A percentile compares a stretch with the other conserved stretches of the same genome.
phyloP scores from a whole-genome alignment of 2,329 filamentous ascomycete genomes.

The Catunica adiposa region DNA sequence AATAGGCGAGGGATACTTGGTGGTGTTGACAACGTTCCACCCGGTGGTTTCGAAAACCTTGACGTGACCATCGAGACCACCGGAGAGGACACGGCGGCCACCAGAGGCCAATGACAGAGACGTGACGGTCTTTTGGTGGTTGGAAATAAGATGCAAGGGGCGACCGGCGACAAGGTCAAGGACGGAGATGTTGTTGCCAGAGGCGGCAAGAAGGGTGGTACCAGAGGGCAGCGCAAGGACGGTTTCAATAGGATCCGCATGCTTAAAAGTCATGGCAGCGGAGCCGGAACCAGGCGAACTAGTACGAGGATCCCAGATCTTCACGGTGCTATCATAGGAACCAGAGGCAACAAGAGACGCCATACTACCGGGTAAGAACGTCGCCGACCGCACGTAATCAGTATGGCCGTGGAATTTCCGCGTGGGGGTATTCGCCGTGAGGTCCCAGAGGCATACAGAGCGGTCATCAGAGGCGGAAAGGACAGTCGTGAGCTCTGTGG shows the following conservation, averaged over 20 bases:
- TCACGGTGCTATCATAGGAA: constrained; percentile 86
- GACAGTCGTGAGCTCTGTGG: constrained; percentile 65
- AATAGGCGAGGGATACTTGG: constrained; percentile 85
- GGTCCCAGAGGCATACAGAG: constrained; percentile 86
- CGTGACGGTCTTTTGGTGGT: constrained; percentile 96
- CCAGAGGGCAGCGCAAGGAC: constrained; percentile 78
- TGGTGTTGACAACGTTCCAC: constrained; percentile 92
- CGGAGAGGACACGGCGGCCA: constrained; percentile 66
- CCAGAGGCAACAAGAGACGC: constrained; percentile 73
- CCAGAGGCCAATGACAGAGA: constrained; percentile 67
- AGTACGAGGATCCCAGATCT: constrained; percentile 78
- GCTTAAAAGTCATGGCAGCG: constrained; percentile 84
- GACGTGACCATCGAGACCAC: constrained; percentile 84
- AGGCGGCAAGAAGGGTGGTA: constrained; percentile 69
- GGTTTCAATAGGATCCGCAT: constrained; percentile 72
- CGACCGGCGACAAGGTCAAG: constrained; percentile 84
- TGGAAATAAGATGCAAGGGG: constrained; percentile 70
- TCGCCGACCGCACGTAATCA: constrained; percentile 80
- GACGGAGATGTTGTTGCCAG: constrained; percentile 76
- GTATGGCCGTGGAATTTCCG: constrained; percentile 70
- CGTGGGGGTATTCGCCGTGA: constrained; percentile 61
- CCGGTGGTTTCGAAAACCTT: constrained; percentile 89
- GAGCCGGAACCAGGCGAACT: constrained; percentile 31
- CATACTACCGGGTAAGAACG: constrained; percentile 61
- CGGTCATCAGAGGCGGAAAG: constrained; percentile 86